phyloP scores from a whole-genome alignment of 805 yeast species.

The Dipodascus geniculatus region DNA sequence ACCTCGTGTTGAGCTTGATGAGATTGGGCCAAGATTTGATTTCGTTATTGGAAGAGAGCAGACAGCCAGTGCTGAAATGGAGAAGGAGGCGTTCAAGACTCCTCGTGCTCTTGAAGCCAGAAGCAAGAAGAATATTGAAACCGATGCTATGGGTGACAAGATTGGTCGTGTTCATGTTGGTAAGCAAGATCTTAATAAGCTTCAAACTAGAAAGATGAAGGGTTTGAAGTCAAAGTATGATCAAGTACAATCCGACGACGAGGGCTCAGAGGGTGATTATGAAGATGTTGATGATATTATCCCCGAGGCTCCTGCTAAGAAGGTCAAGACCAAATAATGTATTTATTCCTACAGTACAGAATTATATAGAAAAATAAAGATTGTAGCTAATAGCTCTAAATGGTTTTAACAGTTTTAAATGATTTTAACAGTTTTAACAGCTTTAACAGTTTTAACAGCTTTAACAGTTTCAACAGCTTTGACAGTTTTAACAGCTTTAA shows the following conservation, averaged over 20 bases:
- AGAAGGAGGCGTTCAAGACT: slow-evolving; percentile 73
- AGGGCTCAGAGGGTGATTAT: slow-evolving; percentile 19
- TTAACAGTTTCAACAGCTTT: too few relatives aligned
- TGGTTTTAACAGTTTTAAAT: too few relatives aligned
- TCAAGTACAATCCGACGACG: slow-evolving; percentile 50
- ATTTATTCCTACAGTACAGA: neutral
- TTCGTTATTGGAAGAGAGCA: slow-evolving; percentile 83
- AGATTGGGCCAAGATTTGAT: slow-evolving; percentile 91
- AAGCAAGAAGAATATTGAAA: slow-evolving; percentile 78
- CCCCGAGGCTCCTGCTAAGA: neutral
- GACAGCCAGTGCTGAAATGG: slow-evolving; percentile 74
- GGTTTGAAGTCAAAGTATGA: slow-evolving; percentile 85
- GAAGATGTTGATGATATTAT: slow-evolving; percentile 29
- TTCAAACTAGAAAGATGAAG: slow-evolving; percentile 98
- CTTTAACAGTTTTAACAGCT: too few relatives aligned
- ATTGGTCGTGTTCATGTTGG: slow-evolving; percentile 94
- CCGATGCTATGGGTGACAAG: slow-evolving; percentile 90
- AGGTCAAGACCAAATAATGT: neutral
- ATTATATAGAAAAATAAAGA: too few relatives aligned
- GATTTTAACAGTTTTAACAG: too few relatives aligned
- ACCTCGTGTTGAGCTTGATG: slow-evolving; percentile 90
- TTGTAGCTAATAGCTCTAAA: too few relatives aligned
- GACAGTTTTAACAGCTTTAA: too few relatives aligned
- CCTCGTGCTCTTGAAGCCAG: slow-evolving; percentile 75
- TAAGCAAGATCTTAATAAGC: slow-evolving; percentile 76